These are phyloP conservation scores for Teunomyces panamensis DNA, from an alignment of 805 yeast genomes.

Conservation along the genomic window DNA sequence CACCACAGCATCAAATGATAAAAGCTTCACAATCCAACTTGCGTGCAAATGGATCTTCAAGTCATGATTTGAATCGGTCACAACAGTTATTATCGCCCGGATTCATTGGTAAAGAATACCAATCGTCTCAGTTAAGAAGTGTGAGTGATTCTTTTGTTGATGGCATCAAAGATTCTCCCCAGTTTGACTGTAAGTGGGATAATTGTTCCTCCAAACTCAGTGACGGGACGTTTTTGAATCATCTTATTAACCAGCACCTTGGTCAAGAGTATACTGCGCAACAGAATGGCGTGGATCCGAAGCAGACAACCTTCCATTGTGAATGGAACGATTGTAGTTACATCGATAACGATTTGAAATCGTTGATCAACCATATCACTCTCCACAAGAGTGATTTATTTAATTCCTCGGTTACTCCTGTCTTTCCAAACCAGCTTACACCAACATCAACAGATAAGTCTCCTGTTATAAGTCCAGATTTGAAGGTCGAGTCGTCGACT, in stretches of 20 bases:
- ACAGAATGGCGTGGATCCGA: conserved; percentile 5
- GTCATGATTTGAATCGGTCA: neutral
- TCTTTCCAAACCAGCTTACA: conserved; percentile 6
- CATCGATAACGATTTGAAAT: conserved; percentile 48
- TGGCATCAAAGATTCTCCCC: neutral
- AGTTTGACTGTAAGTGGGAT: conserved; percentile 62
- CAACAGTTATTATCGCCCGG: conserved; percentile 1
- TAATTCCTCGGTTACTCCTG: conserved; percentile 1
- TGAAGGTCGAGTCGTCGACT: neutral
- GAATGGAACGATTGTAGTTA: conserved; percentile 76
- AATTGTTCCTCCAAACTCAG: conserved; percentile 48
- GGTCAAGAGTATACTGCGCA: conserved; percentile 40
- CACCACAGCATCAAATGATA: neutral
- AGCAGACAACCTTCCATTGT: conserved; percentile 43
- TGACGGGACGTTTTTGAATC: conserved; percentile 29
- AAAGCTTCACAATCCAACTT: conserved; percentile 2
- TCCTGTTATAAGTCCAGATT: conserved; percentile 2
- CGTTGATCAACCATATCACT: conserved; percentile 54
- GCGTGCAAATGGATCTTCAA: neutral
- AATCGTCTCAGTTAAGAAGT: neutral
- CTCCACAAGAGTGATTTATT: conserved; percentile 21
- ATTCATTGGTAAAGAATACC: neutral
- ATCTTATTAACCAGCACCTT: conserved; percentile 49
- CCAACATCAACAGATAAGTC: conserved; percentile 10
- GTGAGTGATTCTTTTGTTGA: neutral